A percentile compares a stretch with the other conserved stretches of the same genome.
phyloP scores from a whole-genome alignment of 202 grass and related monocot genomes.

The Eragrostis tef region DNA sequence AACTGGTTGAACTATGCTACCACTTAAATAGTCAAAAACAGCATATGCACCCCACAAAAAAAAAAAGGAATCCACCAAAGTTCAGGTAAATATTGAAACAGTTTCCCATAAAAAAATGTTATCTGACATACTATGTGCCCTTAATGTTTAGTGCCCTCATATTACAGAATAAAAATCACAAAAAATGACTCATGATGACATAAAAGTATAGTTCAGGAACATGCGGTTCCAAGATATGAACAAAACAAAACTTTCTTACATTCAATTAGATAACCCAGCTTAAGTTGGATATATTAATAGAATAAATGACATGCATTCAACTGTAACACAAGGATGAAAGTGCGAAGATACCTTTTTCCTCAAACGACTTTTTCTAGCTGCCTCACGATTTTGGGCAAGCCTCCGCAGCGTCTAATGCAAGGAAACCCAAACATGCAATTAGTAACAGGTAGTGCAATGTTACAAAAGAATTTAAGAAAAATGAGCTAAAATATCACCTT shows the following conservation, averaged over 20 bases:
- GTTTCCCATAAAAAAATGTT: background rate
- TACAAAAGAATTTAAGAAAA: constrained; percentile 31
- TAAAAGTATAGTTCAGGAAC: background rate
- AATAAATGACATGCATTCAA: background rate
- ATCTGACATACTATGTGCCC: background rate
- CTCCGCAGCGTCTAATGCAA: constrained; percentile 67
- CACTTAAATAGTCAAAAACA: constrained; percentile 1
- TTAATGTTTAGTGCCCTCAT: background rate
- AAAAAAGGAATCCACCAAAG: background rate
- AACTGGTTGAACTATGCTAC: background rate
- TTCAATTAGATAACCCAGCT: background rate
- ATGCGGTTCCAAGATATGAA: background rate
- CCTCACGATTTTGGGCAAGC: constrained; percentile 92
- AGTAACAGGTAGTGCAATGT: constrained; percentile 5
- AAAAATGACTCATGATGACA: background rate
- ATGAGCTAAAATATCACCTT: constrained; percentile 58
- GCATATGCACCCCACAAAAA: background rate
- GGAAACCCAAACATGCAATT: constrained; percentile 30
- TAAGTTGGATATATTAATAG: background rate
- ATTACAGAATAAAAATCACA: constrained; percentile 27
- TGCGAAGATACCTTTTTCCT: constrained; percentile 83
- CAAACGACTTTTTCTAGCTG: constrained; percentile 91
- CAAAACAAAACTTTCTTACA: background rate
- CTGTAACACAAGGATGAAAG: background rate
- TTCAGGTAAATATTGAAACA: background rate